Percentiles rank a stretch among this genome's conserved stretches.
Evolutionary conservation across 345 rosid species (phyloP).

Genomic region (Syzygium jambos): DNA sequence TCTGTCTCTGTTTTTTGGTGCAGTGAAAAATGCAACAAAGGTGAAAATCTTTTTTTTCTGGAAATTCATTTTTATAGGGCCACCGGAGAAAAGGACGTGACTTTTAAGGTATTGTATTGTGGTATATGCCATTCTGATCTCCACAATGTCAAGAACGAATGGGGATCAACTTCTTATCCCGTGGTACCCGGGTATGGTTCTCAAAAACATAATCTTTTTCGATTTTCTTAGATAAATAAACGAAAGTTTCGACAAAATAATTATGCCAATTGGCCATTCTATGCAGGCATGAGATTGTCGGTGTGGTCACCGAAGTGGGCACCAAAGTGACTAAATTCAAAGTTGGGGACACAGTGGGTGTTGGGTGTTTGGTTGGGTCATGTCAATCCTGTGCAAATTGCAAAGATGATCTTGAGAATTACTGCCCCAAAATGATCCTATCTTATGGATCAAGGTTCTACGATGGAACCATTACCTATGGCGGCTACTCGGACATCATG

Average conservation of each 20-base stretch:
- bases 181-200: constrained; percentile 29
- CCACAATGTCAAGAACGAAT: constrained; percentile 19
- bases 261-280: not conserved
- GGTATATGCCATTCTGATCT: constrained; percentile 37
- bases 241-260: not conserved
- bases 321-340: constrained; percentile 23
- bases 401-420: constrained; percentile 7
- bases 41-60: not conserved
- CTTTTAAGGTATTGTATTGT: constrained; percentile 24
- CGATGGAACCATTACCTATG: constrained; percentile 20
- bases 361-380: constrained; percentile 31
- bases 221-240: not conserved
- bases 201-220: not conserved
- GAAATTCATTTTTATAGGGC: constrained; percentile 3
- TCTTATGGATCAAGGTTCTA: not conserved
- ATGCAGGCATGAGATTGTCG: constrained; percentile 38
- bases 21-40: not conserved
- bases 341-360: constrained; percentile 34
- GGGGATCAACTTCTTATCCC: constrained; percentile 19
- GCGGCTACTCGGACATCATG: constrained; percentile 41
- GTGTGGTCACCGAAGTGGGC: constrained; percentile 30
- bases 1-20: not conserved
- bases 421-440: constrained; percentile 1
- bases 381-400: constrained; percentile 12
- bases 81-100: constrained; percentile 22